Conservation (phyloP, 139 green algal genomes). For the Tetraselmis chui region DNA sequence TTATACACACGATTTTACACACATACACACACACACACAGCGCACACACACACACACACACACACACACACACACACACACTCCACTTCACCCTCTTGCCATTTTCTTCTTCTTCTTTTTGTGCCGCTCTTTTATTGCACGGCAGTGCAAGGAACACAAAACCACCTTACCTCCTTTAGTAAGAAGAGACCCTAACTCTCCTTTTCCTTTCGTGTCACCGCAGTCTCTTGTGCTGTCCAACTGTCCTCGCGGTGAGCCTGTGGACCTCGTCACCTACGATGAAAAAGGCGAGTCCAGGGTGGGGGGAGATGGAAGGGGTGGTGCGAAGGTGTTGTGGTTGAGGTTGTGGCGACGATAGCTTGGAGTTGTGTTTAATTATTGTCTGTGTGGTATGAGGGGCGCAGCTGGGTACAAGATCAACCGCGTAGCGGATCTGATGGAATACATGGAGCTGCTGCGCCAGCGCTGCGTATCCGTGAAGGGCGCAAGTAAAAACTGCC, state of each 20-base stretch:
- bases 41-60: too few species aligned
- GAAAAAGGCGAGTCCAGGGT: not conserved
- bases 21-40: too few species aligned
- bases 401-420: not conserved
- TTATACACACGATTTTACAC: too few species aligned
- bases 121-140: too few species aligned
- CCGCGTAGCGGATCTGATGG: not conserved
- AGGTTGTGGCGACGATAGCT: too few species aligned
- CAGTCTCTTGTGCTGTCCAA: not conserved
- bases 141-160: too few species aligned
- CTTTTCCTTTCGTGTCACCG: not conserved
- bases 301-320: not conserved
- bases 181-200: too few species aligned
- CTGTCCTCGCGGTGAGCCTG: not conserved
- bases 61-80: too few species aligned
- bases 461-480: not conserved
- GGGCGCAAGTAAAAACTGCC: not conserved
- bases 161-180: too few species aligned
- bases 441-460: not conserved
- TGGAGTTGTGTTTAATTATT: too few species aligned
- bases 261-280: not conserved
- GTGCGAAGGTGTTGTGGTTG: not conserved
- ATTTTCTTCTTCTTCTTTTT: too few species aligned
- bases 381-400: not conserved
- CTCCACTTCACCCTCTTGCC: too few species aligned